These are phyloP conservation scores for Mucor irregularis DNA, from an alignment of 371 early-diverging fungal species.

Conservation along the genomic window DNA sequence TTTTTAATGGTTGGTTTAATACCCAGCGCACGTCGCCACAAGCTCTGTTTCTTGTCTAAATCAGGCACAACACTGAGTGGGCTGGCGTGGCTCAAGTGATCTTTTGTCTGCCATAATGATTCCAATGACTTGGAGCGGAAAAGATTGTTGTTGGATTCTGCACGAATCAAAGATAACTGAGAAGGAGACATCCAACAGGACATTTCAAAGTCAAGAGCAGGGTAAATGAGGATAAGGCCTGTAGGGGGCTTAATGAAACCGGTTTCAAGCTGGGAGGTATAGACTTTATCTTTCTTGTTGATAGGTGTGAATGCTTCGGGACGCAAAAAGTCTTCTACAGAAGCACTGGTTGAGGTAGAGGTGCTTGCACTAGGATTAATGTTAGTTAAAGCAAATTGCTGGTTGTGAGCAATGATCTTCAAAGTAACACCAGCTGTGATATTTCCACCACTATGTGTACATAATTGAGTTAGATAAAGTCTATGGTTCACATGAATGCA, in stretches of 20 bases:
- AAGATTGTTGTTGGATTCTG: conserved; percentile 43
- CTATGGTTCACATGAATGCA: neutral
- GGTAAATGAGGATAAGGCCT: conserved; percentile 88
- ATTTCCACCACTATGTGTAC: conserved; percentile 72
- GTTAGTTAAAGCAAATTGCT: conserved; percentile 38
- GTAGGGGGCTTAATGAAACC: conserved; percentile 32
- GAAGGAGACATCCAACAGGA: conserved; percentile 85
- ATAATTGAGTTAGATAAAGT: neutral
- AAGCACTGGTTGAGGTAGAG: neutral
- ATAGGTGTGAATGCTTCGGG: neutral
- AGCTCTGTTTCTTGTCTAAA: conserved; percentile 36
- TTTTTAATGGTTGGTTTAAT: conserved; percentile 4
- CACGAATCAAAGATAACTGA: conserved; percentile 57
- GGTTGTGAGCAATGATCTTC: conserved; percentile 64
- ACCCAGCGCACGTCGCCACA: conserved; percentile 34
- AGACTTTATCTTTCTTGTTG: neutral
- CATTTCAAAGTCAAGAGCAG: conserved; percentile 87
- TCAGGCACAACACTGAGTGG: conserved; percentile 60
- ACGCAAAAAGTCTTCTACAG: neutral
- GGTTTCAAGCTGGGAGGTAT: neutral
- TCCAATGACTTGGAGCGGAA: conserved; percentile 64
- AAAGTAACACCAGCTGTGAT: conserved; percentile 67
- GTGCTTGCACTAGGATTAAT: neutral
- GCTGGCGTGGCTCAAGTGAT: conserved; percentile 57
- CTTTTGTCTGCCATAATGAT: conserved; percentile 55